Conservation (phyloP, 129 eudicot species). For the Pittosporum tobira region DNA sequence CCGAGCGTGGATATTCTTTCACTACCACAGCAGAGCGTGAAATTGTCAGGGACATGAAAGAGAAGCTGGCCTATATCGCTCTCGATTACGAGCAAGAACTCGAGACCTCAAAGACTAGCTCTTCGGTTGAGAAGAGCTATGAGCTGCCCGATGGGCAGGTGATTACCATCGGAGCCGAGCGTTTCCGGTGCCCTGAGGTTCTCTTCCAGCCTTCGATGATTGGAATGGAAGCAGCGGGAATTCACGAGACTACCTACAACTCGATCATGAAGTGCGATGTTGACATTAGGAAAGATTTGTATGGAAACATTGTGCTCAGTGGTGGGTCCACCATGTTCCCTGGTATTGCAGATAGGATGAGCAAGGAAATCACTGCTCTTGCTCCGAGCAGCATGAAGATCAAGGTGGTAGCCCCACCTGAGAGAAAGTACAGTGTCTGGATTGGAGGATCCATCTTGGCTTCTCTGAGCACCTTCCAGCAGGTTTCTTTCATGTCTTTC, state of each 20-base stretch:
- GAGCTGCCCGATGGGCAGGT: slow-evolving; percentile 80
- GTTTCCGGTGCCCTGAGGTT: slow-evolving; percentile 76
- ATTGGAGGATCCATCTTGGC: slow-evolving; percentile 77
- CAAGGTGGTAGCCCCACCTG: slow-evolving; percentile 74
- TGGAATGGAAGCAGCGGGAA: slow-evolving; percentile 80
- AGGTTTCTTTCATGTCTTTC: slow-evolving; percentile 27
- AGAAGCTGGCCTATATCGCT: slow-evolving; percentile 62
- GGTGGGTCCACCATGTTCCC: slow-evolving; percentile 84
- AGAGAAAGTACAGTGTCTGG: slow-evolving; percentile 79
- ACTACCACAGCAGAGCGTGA: slow-evolving; percentile 80
- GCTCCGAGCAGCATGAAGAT: slow-evolving; percentile 89
- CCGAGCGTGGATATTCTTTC: slow-evolving; percentile 73
- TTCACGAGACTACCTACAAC: slow-evolving; percentile 72
- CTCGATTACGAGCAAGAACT: slow-evolving; percentile 74
- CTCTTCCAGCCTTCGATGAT: slow-evolving; percentile 60
- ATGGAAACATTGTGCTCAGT: slow-evolving; percentile 73
- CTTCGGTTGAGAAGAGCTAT: slow-evolving; percentile 64
- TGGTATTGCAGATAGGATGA: slow-evolving; percentile 77
- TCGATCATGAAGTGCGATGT: slow-evolving; percentile 83
- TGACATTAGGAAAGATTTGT: slow-evolving; percentile 69
- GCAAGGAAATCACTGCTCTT: slow-evolving; percentile 68
- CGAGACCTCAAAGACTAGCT: slow-evolving; percentile 55
- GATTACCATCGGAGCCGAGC: slow-evolving; percentile 63
- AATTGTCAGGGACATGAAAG: slow-evolving; percentile 76
- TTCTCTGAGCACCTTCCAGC: slow-evolving; percentile 83